These are phyloP conservation scores for Aspergillus bertholletiae DNA, from an alignment of 495 filamentous ascomycete species.

Conservation along the genomic window DNA sequence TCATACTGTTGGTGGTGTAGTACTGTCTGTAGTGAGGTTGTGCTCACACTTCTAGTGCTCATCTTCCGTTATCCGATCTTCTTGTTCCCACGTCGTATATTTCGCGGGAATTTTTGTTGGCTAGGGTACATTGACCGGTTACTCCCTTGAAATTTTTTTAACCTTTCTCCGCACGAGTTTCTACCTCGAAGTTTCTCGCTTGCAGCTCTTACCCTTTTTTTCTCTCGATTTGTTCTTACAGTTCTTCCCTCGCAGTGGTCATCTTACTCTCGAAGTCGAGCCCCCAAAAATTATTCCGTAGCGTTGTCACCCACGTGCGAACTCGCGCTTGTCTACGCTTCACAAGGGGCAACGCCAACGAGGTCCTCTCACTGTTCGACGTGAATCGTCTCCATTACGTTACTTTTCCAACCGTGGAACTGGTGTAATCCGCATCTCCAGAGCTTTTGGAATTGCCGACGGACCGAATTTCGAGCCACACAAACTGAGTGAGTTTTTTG, in stretches of 20 bases:
- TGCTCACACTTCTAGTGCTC: constrained; percentile 20
- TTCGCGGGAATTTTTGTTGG: constrained; percentile 18
- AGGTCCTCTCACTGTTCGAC: neutral
- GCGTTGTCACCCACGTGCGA: constrained; percentile 19
- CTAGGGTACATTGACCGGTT: constrained; percentile 20
- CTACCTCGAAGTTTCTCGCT: constrained; percentile 13
- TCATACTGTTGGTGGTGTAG: constrained; percentile 14
- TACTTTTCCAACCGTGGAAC: constrained; percentile 3
- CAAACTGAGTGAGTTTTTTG: constrained; percentile 7
- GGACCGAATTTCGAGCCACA: constrained; percentile 10
- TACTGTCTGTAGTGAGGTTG: constrained; percentile 14
- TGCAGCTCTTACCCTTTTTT: constrained; percentile 8
- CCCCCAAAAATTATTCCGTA: constrained; percentile 1
- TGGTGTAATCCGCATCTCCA: constrained; percentile 1
- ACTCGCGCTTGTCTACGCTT: constrained; percentile 21
- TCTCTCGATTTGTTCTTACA: neutral
- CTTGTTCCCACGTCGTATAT: constrained; percentile 15
- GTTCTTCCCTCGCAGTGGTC: constrained; percentile 1
- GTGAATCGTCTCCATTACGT: constrained; percentile 5
- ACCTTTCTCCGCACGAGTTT: constrained; percentile 22
- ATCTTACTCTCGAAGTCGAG: neutral
- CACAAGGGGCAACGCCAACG: constrained; percentile 19
- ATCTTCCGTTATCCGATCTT: constrained; percentile 17
- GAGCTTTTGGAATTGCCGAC: constrained; percentile 13
- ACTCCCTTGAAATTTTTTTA: constrained; percentile 11